Conservation (phyloP, 1,139 yeast species). For the Hemisphaericaspora xylanilytica region DNA sequence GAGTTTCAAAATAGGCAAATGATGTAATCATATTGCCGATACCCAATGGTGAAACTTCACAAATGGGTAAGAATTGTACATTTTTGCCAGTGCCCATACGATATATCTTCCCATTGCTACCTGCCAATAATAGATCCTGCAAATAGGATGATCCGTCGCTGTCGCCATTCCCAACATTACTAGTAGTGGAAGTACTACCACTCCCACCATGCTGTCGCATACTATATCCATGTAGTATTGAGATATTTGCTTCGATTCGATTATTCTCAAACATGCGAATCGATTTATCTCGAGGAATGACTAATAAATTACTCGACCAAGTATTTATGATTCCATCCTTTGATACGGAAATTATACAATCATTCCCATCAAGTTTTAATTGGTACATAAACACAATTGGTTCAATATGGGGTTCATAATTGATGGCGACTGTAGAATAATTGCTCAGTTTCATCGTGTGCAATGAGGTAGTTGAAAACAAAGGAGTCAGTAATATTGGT, state of each 20-base stretch:
- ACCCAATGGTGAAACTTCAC: neutral
- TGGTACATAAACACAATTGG: conserved; percentile 16
- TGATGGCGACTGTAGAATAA: conserved; percentile 2
- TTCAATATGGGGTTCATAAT: conserved; percentile 8
- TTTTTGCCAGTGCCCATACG: neutral
- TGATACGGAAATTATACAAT: conserved; percentile 32
- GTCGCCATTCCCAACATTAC: too few relatives aligned
- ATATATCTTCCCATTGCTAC: conserved; percentile 10
- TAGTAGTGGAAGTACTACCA: too few relatives aligned
- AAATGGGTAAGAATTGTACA: neutral
- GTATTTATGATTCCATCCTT: conserved; percentile 35
- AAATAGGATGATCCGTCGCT: conserved; percentile 7
- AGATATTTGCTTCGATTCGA: neutral
- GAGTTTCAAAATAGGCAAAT: conserved; percentile 4
- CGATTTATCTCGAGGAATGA: conserved; percentile 27
- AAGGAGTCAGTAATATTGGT: conserved; percentile 31
- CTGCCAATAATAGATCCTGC: conserved; percentile 5
- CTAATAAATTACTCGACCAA: conserved; percentile 43
- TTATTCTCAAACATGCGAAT: conserved; percentile 14
- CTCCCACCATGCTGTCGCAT: conserved; percentile 7
- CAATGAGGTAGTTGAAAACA: conserved; percentile 13
- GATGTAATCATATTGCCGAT: neutral
- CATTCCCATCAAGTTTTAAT: conserved; percentile 22
- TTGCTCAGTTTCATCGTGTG: neutral
- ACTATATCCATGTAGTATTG: conserved; percentile 6